phyloP scores from a whole-genome alignment of 768 basidiomycete species.

The Russula dissimulans region DNA sequence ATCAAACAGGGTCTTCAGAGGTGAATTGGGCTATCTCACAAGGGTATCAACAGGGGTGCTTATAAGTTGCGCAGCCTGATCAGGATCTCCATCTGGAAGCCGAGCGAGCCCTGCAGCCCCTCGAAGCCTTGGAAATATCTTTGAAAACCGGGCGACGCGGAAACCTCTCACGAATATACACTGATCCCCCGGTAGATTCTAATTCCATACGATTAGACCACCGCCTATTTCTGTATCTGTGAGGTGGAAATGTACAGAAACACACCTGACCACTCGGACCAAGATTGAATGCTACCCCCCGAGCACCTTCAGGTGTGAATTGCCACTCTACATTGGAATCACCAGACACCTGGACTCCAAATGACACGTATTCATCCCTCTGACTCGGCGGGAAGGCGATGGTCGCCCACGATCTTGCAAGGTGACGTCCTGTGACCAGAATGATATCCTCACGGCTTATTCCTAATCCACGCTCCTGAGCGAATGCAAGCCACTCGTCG shows the following conservation, averaged over 20 bases:
- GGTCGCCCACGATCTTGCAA: background rate
- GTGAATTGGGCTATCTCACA: background rate
- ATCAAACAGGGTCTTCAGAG: background rate
- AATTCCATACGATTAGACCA: background rate
- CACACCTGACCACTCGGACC: background rate
- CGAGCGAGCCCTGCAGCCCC: background rate
- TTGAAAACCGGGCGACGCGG: background rate
- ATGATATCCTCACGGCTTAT: background rate
- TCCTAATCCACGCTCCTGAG: background rate
- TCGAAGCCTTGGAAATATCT: background rate
- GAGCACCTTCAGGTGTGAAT: background rate
- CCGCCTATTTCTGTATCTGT: too few species aligned
- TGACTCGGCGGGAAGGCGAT: background rate
- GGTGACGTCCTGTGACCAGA: background rate
- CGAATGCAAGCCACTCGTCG: background rate
- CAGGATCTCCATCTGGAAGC: background rate
- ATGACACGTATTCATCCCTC: background rate
- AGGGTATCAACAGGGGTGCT: background rate
- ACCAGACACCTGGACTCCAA: background rate
- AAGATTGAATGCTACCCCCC: background rate
- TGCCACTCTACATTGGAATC: background rate
- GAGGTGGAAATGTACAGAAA: too few species aligned
- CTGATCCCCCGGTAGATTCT: background rate
- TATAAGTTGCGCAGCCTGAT: background rate
- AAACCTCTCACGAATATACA: background rate